Evolutionary conservation across 208 protist species (phyloP).

Genomic region (Trypanosomatidae sp.): DNA sequence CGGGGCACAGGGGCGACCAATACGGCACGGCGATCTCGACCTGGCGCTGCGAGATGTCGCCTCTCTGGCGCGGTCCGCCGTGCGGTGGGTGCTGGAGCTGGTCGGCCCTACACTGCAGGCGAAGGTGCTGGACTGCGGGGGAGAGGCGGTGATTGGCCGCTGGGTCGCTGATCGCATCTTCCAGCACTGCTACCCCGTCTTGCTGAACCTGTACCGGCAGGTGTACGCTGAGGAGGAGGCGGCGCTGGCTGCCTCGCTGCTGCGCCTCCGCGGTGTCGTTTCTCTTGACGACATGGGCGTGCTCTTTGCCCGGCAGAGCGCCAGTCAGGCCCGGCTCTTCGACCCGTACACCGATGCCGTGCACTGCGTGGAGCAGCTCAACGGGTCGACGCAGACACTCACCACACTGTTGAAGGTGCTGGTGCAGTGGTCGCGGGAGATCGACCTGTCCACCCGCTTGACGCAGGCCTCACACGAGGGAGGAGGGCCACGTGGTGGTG

Average conservation of each 20-base stretch:
- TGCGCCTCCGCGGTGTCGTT: constrained; percentile 45
- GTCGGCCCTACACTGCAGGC: constrained; percentile 36
- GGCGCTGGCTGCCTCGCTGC: constrained; percentile 35
- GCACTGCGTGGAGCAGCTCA: constrained; percentile 69
- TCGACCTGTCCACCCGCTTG: constrained; percentile 73
- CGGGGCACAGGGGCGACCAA: constrained; percentile 32
- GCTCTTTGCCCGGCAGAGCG: constrained; percentile 59
- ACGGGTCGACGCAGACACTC: constrained; percentile 38
- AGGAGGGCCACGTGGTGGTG: no score
- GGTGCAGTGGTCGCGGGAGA: constrained; percentile 76
- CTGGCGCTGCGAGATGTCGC: constrained; percentile 70
- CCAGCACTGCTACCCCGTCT: constrained; percentile 43
- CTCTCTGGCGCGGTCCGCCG: constrained; percentile 61
- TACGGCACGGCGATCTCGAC: constrained; percentile 50
- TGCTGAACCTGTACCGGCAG: constrained; percentile 74
- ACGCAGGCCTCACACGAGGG: constrained; percentile 44
- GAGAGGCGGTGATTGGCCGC: constrained; percentile 48
- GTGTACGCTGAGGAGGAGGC: constrained; percentile 58
- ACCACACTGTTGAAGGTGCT: constrained; percentile 64
- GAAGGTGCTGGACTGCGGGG: constrained; percentile 32
- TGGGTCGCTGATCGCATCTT: constrained; percentile 75
- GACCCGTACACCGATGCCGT: constrained; percentile 83
- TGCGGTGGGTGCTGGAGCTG: constrained; percentile 61
- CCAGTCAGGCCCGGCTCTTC: constrained; percentile 61
- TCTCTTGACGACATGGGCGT: constrained; percentile 85